phyloP scores from a whole-genome alignment of 73 alveolate species.

The Tetrahymena malaccensis region DNA sequence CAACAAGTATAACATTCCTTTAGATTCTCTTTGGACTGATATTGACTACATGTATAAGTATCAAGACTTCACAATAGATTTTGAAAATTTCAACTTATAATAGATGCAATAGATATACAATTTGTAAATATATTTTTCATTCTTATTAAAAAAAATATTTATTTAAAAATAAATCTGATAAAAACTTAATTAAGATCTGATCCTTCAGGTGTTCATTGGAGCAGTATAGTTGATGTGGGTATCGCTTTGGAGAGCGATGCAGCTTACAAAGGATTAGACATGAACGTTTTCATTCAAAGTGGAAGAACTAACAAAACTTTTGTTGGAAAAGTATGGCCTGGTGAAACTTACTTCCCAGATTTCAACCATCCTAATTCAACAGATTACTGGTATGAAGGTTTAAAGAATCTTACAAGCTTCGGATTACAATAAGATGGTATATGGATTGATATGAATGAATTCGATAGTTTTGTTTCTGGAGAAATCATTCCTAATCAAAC shows the following conservation, averaged over 20 bases:
- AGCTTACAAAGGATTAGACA: conserved; percentile 39
- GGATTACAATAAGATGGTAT: conserved; percentile 56
- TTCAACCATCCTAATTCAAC: conserved; percentile 55
- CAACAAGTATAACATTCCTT: conserved; percentile 65
- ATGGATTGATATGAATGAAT: conserved; percentile 98
- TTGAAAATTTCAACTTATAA: conserved; percentile 21
- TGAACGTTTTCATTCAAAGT: conserved; percentile 39
- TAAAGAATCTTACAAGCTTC: background rate
- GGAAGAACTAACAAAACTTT: conserved; percentile 19
- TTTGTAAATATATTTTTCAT: background rate
- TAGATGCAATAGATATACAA: conserved; percentile 46
- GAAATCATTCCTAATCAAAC: conserved; percentile 30
- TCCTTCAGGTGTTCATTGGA: conserved; percentile 56
- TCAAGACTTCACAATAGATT: conserved; percentile 72
- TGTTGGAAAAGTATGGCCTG: conserved; percentile 85
- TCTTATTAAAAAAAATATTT: background rate
- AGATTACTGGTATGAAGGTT: conserved; percentile 66
- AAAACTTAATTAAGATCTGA: conserved; percentile 46
- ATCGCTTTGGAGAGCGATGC: conserved; percentile 52
- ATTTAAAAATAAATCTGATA: background rate
- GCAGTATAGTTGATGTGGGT: conserved; percentile 87
- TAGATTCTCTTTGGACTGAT: conserved; percentile 96
- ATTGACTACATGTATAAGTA: conserved; percentile 87
- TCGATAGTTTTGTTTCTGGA: conserved; percentile 58
- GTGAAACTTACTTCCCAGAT: conserved; percentile 80